These are phyloP conservation scores for Capsella bursapastoris DNA, from an alignment of 345 rosid genomes.

Conservation along the genomic window DNA sequence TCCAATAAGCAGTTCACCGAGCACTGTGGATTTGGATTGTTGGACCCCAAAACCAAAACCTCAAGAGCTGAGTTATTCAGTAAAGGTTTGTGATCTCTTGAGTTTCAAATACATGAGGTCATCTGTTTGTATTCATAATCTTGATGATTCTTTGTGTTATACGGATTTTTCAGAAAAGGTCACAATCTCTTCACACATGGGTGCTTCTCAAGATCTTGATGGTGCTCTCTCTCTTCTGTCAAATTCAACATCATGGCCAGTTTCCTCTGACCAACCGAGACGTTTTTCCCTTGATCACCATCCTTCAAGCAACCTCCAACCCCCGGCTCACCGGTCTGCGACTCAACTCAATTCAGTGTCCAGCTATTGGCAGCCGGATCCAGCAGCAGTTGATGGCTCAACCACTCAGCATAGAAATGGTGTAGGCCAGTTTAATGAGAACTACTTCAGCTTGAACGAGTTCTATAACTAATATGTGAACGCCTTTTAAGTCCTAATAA, in stretches of 20 bases:
- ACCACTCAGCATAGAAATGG: slow-evolving; percentile 42
- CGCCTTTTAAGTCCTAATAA: slow-evolving; percentile 10
- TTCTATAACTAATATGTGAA: slow-evolving; percentile 48
- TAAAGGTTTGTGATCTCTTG: slow-evolving; percentile 48
- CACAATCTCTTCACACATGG: slow-evolving; percentile 58
- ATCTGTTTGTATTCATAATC: not conserved
- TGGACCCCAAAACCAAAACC: slow-evolving; percentile 35
- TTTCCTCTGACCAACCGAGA: slow-evolving; percentile 55
- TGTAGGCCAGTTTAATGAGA: slow-evolving; percentile 49
- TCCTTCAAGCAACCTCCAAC: slow-evolving; percentile 45
- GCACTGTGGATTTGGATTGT: slow-evolving; percentile 48
- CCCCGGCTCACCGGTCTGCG: slow-evolving; percentile 41
- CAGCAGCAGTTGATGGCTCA: slow-evolving; percentile 42
- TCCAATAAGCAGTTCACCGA: slow-evolving; percentile 44
- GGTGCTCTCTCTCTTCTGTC: slow-evolving; percentile 99
- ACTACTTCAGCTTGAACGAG: slow-evolving; percentile 51
- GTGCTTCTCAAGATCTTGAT: slow-evolving; percentile 64
- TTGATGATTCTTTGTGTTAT: slow-evolving; percentile 10
- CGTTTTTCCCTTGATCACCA: slow-evolving; percentile 50
- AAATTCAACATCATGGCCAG: slow-evolving; percentile 60
- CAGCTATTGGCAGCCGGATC: slow-evolving; percentile 52
- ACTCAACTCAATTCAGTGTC: slow-evolving; percentile 44
- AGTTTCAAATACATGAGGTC: not conserved
- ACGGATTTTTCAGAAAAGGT: slow-evolving; percentile 57
- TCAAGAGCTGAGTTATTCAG: slow-evolving; percentile 34